Evolutionary conservation across 345 rosid genomes (phyloP).

Genomic region (Draba incana): DNA sequence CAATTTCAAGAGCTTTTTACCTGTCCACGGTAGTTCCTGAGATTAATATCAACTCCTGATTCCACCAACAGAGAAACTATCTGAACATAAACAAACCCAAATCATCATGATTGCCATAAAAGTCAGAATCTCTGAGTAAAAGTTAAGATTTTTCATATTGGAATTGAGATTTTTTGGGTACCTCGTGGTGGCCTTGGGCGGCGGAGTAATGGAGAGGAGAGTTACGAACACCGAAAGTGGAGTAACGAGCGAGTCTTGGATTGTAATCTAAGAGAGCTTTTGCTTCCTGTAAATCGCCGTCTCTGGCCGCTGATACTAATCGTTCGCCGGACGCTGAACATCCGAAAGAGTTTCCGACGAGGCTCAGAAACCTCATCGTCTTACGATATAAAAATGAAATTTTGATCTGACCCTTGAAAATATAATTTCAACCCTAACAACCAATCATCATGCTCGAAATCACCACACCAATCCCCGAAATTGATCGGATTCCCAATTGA

Average conservation of each 20-base stretch:
- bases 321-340: slow-evolving; percentile 99
- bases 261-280: slow-evolving; percentile 91
- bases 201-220: slow-evolving; percentile 98
- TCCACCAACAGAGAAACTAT: slow-evolving; percentile 90
- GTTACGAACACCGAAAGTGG: slow-evolving; percentile 93
- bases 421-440: neutral
- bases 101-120: slow-evolving; percentile 10
- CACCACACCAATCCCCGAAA: neutral
- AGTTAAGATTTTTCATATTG: neutral
- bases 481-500: slow-evolving; percentile 6
- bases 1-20: slow-evolving; percentile 41
- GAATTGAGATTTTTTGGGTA: slow-evolving; percentile 13
- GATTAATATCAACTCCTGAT: slow-evolving; percentile 97
- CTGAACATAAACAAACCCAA: slow-evolving; percentile 46
- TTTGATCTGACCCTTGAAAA: neutral
- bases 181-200: slow-evolving; percentile 99
- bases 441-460: slow-evolving; percentile 2
- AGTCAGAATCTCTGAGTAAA: neutral
- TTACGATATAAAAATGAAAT: slow-evolving; percentile 28
- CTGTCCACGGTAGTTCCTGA: slow-evolving; percentile 98
- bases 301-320: slow-evolving; percentile 96
- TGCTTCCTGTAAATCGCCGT: slow-evolving; percentile 96
- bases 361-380: slow-evolving; percentile 75
- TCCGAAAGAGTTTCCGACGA: slow-evolving; percentile 93
- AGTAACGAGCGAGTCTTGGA: slow-evolving; percentile 89